Conservation (phyloP, 1,284 basidiomycete species). For the Peniophora sp. region DNA sequence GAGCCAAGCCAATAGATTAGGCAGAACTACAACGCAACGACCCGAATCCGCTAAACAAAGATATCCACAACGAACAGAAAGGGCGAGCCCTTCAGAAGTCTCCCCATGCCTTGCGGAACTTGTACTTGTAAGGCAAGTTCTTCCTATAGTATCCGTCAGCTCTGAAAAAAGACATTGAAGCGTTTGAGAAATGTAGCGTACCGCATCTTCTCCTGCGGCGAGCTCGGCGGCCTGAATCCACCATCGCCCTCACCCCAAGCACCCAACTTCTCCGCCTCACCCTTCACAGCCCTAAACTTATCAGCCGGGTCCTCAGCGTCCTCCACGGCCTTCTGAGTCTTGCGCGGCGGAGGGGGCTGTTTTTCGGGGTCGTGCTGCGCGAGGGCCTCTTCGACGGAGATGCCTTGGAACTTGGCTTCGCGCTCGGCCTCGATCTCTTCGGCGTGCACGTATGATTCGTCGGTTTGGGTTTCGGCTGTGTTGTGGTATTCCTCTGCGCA, state of each 20-base stretch:
- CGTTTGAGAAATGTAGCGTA: conserved; percentile 25
- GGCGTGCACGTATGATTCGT: conserved; percentile 89
- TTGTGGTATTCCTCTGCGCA: conserved; percentile 79
- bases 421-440: conserved; percentile 81
- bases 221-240: conserved; percentile 71
- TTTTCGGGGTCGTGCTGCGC: conserved; percentile 33
- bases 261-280: conserved; percentile 40
- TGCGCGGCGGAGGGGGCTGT: conserved; percentile 9
- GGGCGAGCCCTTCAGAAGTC: conserved; percentile 47
- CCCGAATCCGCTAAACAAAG: too few species aligned
- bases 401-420: conserved; percentile 77
- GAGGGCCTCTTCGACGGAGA: conserved; percentile 64
- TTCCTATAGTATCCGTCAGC: conserved; percentile 32
- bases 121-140: conserved; percentile 86
- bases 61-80: neutral
- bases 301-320: conserved; percentile 9
- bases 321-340: conserved; percentile 13
- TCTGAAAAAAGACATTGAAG: neutral
- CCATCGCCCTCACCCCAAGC: conserved; percentile 68
- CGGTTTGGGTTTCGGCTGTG: conserved; percentile 95
- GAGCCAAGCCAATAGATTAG: too few species aligned
- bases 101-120: conserved; percentile 79
- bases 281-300: conserved; percentile 45
- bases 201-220: conserved; percentile 64
- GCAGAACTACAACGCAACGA: too few species aligned